Evolutionary conservation across 2,329 filamentous ascomycete species (phyloP).

Genomic region (Fusarium continuum): DNA sequence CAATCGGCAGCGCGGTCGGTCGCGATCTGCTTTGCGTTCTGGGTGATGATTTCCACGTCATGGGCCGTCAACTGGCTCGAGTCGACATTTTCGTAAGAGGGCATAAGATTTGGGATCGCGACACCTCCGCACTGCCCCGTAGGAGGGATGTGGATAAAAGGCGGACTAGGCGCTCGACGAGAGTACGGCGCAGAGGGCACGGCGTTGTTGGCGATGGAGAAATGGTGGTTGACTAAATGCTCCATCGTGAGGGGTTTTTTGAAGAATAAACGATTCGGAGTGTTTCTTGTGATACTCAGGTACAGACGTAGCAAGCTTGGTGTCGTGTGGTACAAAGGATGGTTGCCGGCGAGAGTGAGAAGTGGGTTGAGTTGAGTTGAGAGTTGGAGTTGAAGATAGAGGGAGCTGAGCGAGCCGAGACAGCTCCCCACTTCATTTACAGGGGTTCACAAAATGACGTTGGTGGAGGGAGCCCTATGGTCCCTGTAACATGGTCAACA

Average conservation of each 20-base stretch:
- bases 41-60: constrained; percentile 61
- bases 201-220: constrained; percentile 25
- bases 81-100: constrained; percentile 54
- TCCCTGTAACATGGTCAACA: constrained; percentile 1
- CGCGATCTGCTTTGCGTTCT: constrained; percentile 50
- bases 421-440: constrained; percentile 16
- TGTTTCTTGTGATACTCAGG: not conserved
- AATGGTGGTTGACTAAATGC: not conserved
- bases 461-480: constrained; percentile 25
- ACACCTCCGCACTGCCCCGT: constrained; percentile 1
- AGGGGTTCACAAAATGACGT: constrained; percentile 24
- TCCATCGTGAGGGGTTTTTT: constrained; percentile 18
- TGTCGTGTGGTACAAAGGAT: not conserved
- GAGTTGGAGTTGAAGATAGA: not conserved
- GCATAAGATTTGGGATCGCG: constrained; percentile 47
- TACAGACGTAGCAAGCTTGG: not conserved
- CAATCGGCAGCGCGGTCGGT: constrained; percentile 57
- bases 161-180: constrained; percentile 53
- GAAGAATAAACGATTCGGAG: too few relatives aligned
- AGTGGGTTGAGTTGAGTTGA: not conserved
- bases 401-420: too few relatives aligned
- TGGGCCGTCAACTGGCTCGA: constrained; percentile 52
- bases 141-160: constrained; percentile 54
- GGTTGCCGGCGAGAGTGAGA: not conserved
- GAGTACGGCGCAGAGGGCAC: constrained; percentile 49